Percentiles rank a stretch among this genome's conserved stretches.
Evolutionary conservation across 345 rosid species (phyloP).

Genomic region (Garcia nutans): DNA sequence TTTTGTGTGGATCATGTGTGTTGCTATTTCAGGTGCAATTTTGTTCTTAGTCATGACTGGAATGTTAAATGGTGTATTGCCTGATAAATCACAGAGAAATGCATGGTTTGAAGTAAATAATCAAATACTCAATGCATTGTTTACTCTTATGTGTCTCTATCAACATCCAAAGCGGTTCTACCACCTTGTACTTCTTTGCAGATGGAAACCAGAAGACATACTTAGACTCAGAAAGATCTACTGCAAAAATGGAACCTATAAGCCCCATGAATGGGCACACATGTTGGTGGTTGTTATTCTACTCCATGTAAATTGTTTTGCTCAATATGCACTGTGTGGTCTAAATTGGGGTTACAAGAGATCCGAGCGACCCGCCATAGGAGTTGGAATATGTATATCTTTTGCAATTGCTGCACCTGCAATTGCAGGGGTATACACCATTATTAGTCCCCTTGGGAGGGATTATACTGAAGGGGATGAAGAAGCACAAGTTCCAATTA

Average conservation of each 20-base stretch:
- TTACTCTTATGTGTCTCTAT: slow-evolving; percentile 91
- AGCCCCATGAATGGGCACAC: slow-evolving; percentile 89
- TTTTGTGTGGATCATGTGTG: slow-evolving; percentile 61
- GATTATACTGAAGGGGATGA: slow-evolving; percentile 66
- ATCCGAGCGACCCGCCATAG: slow-evolving; percentile 77
- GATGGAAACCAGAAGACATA: slow-evolving; percentile 74
- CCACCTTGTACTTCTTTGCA: slow-evolving; percentile 73
- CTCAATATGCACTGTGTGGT: slow-evolving; percentile 93
- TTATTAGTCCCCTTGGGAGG: slow-evolving; percentile 82
- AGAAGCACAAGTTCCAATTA: slow-evolving; percentile 52
- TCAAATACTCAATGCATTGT: slow-evolving; percentile 84
- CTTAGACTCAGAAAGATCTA: slow-evolving; percentile 66
- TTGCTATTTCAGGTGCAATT: slow-evolving; percentile 90
- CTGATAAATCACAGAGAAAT: slow-evolving; percentile 65
- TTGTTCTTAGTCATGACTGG: slow-evolving; percentile 96
- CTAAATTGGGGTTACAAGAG: slow-evolving; percentile 78
- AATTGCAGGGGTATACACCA: slow-evolving; percentile 69
- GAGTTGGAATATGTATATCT: slow-evolving; percentile 79
- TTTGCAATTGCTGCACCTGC: slow-evolving; percentile 92
- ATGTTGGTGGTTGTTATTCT: slow-evolving; percentile 77
- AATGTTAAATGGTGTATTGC: slow-evolving; percentile 71
- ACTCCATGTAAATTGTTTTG: slow-evolving; percentile 87
- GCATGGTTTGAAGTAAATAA: slow-evolving; percentile 94
- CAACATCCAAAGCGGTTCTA: slow-evolving; percentile 88
- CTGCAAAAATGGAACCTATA: slow-evolving; percentile 84